Evolutionary conservation across 768 basidiomycete species (phyloP), one percentile per base, ranked within the genome.

Genomic region (Strobilomyces dryophilus): DNA sequence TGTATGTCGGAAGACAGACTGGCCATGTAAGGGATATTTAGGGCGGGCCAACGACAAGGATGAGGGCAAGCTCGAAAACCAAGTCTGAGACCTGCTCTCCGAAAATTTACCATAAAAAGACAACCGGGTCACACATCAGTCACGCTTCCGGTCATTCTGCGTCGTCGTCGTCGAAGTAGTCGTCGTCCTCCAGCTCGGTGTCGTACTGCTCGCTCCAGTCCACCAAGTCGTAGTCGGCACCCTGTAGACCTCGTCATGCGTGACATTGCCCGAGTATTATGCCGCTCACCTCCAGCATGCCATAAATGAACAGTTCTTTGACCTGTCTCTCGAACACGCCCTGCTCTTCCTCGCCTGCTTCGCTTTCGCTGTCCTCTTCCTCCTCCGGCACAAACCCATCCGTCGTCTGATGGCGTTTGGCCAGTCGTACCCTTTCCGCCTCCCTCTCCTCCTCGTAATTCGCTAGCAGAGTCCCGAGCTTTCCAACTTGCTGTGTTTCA

Each of bases 391-490:
- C 68, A 54, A 83, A 79, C 5, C 75, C 78, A 12, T 77, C 36
- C 70, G 66, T 26, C 9, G 57, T 58, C 40, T 66, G 72, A 46
- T 72, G 66, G 37, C 77, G 73, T 53, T 82, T 74, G 18, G 79
- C 54, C 17, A 57, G 62, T 49, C 84, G 74, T 18, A 80, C 68
- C 24, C 83, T 75, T 61, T 89, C 84, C 1, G 79, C 82, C 65
- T 83, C 84, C 54, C 91, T 76, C 64, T 89, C 89, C 60, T 88
- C 89, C 61, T 91, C 89, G 61, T 88, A 91, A 7, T 76, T 81
- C 4, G 79, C 82, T 9, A 93, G 70, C 9, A 93, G 71, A 6
- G 64, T 65, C 2, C 82, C 89, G 17, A 91, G 68, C 57, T 87
- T 88, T 35, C 88, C 88, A 11, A 92, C 79, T 54, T 84, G 79